Conservation (phyloP, 306 rosid genomes). For the Vigna nakashimae region DNA sequence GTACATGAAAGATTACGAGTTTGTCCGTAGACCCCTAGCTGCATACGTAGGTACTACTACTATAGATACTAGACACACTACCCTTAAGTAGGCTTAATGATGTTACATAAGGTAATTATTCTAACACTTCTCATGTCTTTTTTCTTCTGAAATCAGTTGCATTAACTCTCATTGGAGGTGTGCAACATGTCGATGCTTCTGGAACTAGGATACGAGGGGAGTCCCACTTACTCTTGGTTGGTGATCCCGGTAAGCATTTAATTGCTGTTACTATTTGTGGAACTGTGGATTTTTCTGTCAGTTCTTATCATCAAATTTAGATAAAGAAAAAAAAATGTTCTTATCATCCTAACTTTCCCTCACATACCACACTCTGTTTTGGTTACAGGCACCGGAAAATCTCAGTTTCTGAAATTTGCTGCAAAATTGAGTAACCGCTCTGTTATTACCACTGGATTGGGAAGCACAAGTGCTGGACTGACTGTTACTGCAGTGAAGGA, state of each 20-base stretch:
- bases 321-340: background rate
- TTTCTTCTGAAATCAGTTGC: constrained; percentile 65
- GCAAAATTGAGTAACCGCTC: constrained; percentile 93
- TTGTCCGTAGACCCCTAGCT: too few species aligned
- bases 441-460: constrained; percentile 96
- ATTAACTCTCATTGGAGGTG: constrained; percentile 93
- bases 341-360: constrained; percentile 32
- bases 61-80: too few species aligned
- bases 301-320: constrained; percentile 27
- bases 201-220: constrained; percentile 97
- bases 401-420: constrained; percentile 94
- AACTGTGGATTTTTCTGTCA: constrained; percentile 33
- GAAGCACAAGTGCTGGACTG: constrained; percentile 97
- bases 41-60: too few species aligned
- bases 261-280: constrained; percentile 39
- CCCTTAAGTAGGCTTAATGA: too few species aligned
- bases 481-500: constrained; percentile 98
- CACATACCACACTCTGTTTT: background rate
- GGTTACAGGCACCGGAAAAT: constrained; percentile 86
- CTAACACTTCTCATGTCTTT: constrained; percentile 23
- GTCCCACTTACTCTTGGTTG: constrained; percentile 94
- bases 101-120: too few species aligned
- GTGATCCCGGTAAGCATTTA: constrained; percentile 83
- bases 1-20: too few species aligned
- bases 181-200: constrained; percentile 89